Percentiles rank a stretch among this genome's conserved stretches.
These are phyloP conservation scores for Straminergon stramineum DNA, from an alignment of 225 moss, liverwort and hornwort genomes.

Conservation along the genomic window DNA sequence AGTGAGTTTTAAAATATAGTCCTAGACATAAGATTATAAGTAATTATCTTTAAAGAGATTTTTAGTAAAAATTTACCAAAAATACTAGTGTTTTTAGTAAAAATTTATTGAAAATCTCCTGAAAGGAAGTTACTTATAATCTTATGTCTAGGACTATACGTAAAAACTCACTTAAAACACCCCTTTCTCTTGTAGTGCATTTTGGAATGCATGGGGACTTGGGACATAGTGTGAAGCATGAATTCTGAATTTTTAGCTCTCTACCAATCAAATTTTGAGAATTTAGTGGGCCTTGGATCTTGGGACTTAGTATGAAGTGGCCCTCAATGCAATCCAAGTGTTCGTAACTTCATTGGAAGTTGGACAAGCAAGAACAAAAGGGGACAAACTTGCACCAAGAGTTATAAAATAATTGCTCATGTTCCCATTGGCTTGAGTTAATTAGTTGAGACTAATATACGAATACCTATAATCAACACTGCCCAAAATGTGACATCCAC, in stretches of 20 bases:
- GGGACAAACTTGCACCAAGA: fast-evolving
- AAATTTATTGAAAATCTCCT: no score
- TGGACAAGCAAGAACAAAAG: not conserved
- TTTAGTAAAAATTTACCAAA: no score
- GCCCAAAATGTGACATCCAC: not conserved
- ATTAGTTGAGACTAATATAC: not conserved
- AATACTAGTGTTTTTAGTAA: no score
- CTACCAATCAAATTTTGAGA: not conserved
- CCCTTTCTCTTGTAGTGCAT: no score
- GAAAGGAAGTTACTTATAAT: no score
- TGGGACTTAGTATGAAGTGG: not conserved
- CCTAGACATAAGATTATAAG: no score
- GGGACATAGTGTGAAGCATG: not conserved
- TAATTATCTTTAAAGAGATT: no score
- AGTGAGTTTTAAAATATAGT: no score
- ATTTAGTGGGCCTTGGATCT: not conserved
- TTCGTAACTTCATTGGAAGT: not conserved
- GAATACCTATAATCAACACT: not conserved
- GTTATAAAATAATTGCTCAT: not conserved
- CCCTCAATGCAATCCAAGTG: not conserved
- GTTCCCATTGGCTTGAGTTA: not conserved
- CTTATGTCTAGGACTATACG: no score
- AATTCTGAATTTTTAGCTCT: not conserved
- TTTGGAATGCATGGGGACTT: not conserved
- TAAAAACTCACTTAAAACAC: no score